Base-by-base conservation (phyloP, 306 rosid genomes). In the Vicia faba region DNA sequence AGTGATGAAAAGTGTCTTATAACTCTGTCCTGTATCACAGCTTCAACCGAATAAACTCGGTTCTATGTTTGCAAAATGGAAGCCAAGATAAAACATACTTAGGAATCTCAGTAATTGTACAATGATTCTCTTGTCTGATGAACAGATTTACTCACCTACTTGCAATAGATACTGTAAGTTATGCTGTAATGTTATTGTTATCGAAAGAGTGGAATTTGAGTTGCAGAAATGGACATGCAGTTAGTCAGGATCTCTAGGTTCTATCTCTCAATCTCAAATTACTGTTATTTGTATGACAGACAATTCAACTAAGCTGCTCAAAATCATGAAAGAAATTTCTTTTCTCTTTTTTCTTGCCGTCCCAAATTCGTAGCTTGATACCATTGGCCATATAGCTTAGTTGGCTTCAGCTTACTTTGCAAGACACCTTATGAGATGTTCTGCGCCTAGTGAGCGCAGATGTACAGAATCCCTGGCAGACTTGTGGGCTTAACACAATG, bases 351-450 rank as follows among this genome's bases (percentile, higher is more conserved):
- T 51, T 23, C 55, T 51, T 2, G 4, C 7, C 23, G 5, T 19
- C 56, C 31, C 31, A 50, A 50, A 19, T 20, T 19, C 7, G 28
- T 50, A 4, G 57, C 31, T 20, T 50, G n/a, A 9, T 50, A 50
- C 57, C 57, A 0, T 19, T 18, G 26, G 6, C 29, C 3, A 4
- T 8, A 10, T 50, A 50, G 57, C 29, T 19, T 19, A 50, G 6
- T 19, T n/a, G 59, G 59, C 33, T 12, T 23, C 35, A 23, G 59
- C 59, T 53, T 53, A 23, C 59, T 2, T 53, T 53, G 16, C 59
- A 53, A 53, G 35, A 23, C 57, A 50, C 59, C 59, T 11, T 53
- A 19, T 50, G 56, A 50, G 29, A 19, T 50, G 5, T 50, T 50
- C 57, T 1, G 7, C 29, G 31, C 28, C 57, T 20, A 50, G 28